These are phyloP conservation scores for Diplosphaera chodatii DNA, from an alignment of 139 green algal genomes.

Conservation along the genomic window DNA sequence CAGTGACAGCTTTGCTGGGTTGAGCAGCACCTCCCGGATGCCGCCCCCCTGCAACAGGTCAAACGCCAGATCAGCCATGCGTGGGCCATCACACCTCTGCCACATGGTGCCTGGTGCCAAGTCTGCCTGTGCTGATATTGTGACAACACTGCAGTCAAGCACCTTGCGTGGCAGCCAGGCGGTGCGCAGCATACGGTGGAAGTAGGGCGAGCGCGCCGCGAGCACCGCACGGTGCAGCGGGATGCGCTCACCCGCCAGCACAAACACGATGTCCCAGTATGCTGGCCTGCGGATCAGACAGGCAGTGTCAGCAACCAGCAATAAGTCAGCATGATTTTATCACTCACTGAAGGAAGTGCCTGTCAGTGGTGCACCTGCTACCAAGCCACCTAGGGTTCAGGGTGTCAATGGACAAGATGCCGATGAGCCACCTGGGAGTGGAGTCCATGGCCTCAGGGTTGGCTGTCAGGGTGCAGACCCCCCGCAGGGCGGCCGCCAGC, in stretches of 20 bases:
- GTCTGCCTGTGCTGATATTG: background rate
- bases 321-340: too few species aligned
- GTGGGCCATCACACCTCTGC: background rate
- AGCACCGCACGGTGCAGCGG: constrained; percentile 17
- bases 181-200: constrained; percentile 7
- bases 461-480: constrained; percentile 4
- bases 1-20: background rate
- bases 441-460: constrained; percentile 8
- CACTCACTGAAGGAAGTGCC: too few species aligned
- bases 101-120: too few species aligned
- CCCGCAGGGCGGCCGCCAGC: constrained; percentile 11
- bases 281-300: background rate
- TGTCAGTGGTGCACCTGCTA: too few species aligned
- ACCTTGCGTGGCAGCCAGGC: constrained; percentile 8
- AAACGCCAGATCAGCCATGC: background rate
- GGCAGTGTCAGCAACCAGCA: too few species aligned
- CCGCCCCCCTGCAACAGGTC: background rate
- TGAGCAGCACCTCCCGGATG: constrained; percentile 3
- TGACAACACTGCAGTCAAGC: too few species aligned
- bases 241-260: constrained; percentile 12
- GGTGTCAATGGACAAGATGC: too few species aligned
- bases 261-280: constrained; percentile 1
- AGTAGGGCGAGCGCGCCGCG: constrained; percentile 18
- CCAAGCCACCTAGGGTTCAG: too few species aligned
- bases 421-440: background rate